Conservation (phyloP, 495 filamentous ascomycete genomes). For the Halenospora varia region DNA sequence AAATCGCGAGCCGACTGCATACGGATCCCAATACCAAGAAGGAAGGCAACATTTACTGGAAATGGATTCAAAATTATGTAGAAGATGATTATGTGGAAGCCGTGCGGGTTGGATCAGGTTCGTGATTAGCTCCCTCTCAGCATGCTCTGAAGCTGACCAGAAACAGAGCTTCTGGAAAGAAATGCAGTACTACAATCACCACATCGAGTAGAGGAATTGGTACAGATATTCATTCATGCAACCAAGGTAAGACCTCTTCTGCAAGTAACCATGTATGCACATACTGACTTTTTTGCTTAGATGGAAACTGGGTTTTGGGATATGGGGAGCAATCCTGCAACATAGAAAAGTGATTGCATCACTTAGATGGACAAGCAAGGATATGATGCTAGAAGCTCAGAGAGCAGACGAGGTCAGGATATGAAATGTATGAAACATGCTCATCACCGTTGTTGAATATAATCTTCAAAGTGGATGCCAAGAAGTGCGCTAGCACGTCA, state of each 20-base stretch:
- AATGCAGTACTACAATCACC: conserved; percentile 67
- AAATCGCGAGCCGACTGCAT: conserved; percentile 64
- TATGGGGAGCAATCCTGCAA: conserved; percentile 50
- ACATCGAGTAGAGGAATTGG: conserved; percentile 72
- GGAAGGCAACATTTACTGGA: conserved; percentile 76
- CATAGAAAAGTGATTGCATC: background rate
- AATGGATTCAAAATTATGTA: conserved; percentile 86
- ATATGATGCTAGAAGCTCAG: no score
- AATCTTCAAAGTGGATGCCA: no score
- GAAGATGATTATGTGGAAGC: conserved; percentile 71
- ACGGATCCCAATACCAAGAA: conserved; percentile 48
- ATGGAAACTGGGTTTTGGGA: conserved; percentile 90
- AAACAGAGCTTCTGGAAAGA: conserved; percentile 63
- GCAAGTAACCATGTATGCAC: conserved; percentile 1
- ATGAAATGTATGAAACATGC: no score
- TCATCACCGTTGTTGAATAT: no score
- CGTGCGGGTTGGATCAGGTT: conserved; percentile 63
- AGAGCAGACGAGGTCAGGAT: no score
- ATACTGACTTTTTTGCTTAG: conserved; percentile 37
- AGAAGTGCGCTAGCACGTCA: no score
- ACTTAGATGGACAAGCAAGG: background rate
- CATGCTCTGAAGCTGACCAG: conserved; percentile 24
- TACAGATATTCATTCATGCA: conserved; percentile 77
- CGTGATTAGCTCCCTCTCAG: no score
- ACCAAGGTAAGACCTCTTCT: conserved; percentile 55